Base-by-base conservation (phyloP, 768 basidiomycete species). In the Mycena latifolia region DNA sequence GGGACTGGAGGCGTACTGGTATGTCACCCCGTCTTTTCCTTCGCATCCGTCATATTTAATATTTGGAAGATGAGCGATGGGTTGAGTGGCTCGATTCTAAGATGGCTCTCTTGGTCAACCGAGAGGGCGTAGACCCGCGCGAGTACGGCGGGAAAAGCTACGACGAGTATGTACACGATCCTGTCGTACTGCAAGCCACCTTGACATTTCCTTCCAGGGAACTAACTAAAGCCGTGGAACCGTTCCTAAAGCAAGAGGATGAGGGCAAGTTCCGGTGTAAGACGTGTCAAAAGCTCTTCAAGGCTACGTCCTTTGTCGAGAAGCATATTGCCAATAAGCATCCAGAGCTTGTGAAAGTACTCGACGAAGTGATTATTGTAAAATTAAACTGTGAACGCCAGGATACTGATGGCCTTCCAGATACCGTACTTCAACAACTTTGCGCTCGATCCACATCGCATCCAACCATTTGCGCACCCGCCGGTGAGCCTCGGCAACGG, bases 241-340 rank as follows among this genome's bases (percentile, higher is more conserved):
- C 90, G 2, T 86, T 85, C 76, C 87, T 99, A 77, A 96, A 96
- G 79, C 93, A 95, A 76, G 97, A 99, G 78, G 97, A 98, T 71
- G 95, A 97, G 78, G 94, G 92, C 73, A 99, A 98, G 76, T 99
- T 93, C 81, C 86, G 98, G 69, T 99, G 98, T 82, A 97, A 94
- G 82, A 91, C 90, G 29, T 99, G 98, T 78, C 91, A 90, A 79
- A 99, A 99, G 82, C 85, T 99, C 24, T 99, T 99, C 90, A 96
- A 96, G 77, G 98, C 96, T 5, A 92, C 93, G 35, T 89, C 96
- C 27, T 99, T 98, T 79, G 93, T 99, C 52, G 95, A 97, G 81
- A 99, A 99, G 84, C 98, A 99, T 76, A 91, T 99, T 66, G 88
- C 91, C 15, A 95, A 96, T 77, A 99, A 99, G 77, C 98, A 99